A percentile compares a stretch with the other conserved stretches of the same genome.
Evolutionary conservation across 202 grass and related monocot species (phyloP).

Genomic region (Setaria italica): DNA sequence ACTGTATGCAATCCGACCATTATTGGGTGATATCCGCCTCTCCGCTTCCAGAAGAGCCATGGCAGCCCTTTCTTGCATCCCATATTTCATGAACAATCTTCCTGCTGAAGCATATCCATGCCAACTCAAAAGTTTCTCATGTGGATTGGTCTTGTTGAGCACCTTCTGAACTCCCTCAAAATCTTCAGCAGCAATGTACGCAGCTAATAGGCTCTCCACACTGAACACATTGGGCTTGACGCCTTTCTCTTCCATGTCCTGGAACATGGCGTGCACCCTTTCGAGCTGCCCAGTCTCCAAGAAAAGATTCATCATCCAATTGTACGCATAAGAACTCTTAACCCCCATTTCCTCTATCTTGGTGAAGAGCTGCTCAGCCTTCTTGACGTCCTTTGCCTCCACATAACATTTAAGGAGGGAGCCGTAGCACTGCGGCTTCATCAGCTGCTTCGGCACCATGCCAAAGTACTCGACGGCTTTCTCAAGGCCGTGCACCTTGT

Average conservation of each 20-base stretch:
- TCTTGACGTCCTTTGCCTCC: conserved; percentile 49
- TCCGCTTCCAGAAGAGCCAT: conserved; percentile 65
- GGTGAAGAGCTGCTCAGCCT: conserved; percentile 64
- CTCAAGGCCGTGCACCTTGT: conserved; percentile 56
- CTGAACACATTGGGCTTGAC: conserved; percentile 65
- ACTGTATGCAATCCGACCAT: conserved; percentile 51
- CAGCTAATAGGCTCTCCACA: conserved; percentile 46
- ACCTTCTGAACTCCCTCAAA: conserved; percentile 59
- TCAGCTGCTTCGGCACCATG: conserved; percentile 49
- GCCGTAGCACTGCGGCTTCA: conserved; percentile 53
- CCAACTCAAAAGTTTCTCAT: conserved; percentile 62
- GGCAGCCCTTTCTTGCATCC: conserved; percentile 47
- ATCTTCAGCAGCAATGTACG: conserved; percentile 52
- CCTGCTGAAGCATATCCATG: conserved; percentile 59
- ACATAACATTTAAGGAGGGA: conserved; percentile 71
- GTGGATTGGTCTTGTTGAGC: conserved; percentile 57
- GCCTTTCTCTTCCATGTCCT: conserved; percentile 66
- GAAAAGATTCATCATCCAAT: conserved; percentile 80
- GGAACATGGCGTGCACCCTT: conserved; percentile 59
- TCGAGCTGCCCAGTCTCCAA: conserved; percentile 57
- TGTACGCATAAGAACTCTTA: conserved; percentile 50
- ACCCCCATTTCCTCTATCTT: conserved; percentile 67
- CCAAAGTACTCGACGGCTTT: conserved; percentile 61
- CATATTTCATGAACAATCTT: conserved; percentile 57
- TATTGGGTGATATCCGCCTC: conserved; percentile 47